These are phyloP conservation scores for Berberis thunbergii DNA, from an alignment of 164 flowering plant genomes.

Conservation along the genomic window DNA sequence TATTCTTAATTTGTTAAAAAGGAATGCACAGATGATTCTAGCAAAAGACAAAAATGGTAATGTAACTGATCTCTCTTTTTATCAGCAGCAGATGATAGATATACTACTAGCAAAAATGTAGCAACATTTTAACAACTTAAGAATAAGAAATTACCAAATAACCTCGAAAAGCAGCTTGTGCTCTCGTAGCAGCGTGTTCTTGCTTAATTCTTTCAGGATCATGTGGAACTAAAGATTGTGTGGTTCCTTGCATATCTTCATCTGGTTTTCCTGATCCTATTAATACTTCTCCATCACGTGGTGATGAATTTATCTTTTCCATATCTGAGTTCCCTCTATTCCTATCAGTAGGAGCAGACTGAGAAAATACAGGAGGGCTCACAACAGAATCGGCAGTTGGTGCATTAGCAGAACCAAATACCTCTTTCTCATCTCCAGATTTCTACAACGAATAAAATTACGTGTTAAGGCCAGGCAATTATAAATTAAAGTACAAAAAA, in stretches of 20 bases:
- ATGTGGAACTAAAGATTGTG: constrained; percentile 14
- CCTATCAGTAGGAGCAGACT: constrained; percentile 11
- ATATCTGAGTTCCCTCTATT: constrained; percentile 18
- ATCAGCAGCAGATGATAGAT: too few relatives aligned
- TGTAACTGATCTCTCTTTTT: too few relatives aligned
- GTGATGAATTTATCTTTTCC: constrained; percentile 15
- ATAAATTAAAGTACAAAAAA: too few relatives aligned
- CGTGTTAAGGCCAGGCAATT: not conserved
- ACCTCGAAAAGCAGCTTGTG: constrained; percentile 89
- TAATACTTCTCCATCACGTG: constrained; percentile 11
- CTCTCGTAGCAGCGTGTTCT: constrained; percentile 62
- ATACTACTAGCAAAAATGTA: too few relatives aligned
- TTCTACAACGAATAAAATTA: constrained; percentile 11
- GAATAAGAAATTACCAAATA: constrained; percentile 45
- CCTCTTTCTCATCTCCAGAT: constrained; percentile 24
- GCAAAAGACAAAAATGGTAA: too few relatives aligned
- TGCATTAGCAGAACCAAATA: constrained; percentile 16
- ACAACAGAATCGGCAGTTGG: constrained; percentile 16
- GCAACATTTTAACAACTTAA: too few relatives aligned
- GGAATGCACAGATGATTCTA: too few relatives aligned
- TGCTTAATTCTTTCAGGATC: constrained; percentile 34
- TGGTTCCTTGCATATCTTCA: constrained; percentile 18
- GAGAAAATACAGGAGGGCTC: constrained; percentile 15
- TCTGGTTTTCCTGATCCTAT: constrained; percentile 18
- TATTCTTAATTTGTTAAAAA: too few relatives aligned